A percentile compares a stretch with the other conserved stretches of the same genome.
These are phyloP conservation scores for Anthracocystis setariae DNA, from an alignment of 1,284 basidiomycete genomes.

Conservation along the genomic window DNA sequence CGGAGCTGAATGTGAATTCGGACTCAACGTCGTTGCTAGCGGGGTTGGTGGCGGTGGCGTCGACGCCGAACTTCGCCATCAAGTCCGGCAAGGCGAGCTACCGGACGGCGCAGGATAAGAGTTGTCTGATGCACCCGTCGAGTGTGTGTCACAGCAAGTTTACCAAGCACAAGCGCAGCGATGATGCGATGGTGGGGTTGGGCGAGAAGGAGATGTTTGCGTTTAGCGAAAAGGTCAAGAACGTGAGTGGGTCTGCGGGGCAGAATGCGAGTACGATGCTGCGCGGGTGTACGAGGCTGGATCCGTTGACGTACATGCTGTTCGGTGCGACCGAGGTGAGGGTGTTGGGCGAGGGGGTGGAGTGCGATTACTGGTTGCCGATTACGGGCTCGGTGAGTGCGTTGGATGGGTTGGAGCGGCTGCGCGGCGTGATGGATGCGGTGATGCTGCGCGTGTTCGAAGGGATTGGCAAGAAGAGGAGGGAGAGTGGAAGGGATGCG, in stretches of 20 bases:
- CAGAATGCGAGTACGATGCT: constrained; percentile 76
- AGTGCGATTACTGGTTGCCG: constrained; percentile 91
- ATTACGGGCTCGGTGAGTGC: constrained; percentile 82
- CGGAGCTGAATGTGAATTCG: constrained; percentile 72
- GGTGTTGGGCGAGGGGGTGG: constrained; percentile 69
- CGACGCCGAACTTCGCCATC: constrained; percentile 93
- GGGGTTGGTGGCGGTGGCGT: constrained; percentile 84
- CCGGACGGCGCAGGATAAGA: constrained; percentile 87
- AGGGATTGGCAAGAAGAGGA: constrained; percentile 70
- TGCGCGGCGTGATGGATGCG: constrained; percentile 83
- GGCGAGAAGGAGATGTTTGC: constrained; percentile 80
- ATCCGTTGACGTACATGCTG: constrained; percentile 89
- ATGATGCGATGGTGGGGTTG: constrained; percentile 65
- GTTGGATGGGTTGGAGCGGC: constrained; percentile 83
- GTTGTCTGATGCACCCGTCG: constrained; percentile 82
- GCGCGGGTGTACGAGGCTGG: constrained; percentile 75
- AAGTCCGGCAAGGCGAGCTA: constrained; percentile 78
- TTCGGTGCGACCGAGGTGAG: constrained; percentile 85
- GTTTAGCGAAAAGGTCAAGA: constrained; percentile 85
- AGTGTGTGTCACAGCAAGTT: constrained; percentile 85
- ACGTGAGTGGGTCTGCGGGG: constrained; percentile 72
- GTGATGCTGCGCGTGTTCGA: constrained; percentile 93
- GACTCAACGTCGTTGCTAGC: constrained; percentile 82
- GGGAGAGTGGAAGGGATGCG: constrained; percentile 7
- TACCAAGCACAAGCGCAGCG: constrained; percentile 70